A percentile compares a stretch with the other conserved stretches of the same genome.
These are phyloP conservation scores for Cicer arietinum DNA, from an alignment of 306 rosid species.

Conservation along the genomic window DNA sequence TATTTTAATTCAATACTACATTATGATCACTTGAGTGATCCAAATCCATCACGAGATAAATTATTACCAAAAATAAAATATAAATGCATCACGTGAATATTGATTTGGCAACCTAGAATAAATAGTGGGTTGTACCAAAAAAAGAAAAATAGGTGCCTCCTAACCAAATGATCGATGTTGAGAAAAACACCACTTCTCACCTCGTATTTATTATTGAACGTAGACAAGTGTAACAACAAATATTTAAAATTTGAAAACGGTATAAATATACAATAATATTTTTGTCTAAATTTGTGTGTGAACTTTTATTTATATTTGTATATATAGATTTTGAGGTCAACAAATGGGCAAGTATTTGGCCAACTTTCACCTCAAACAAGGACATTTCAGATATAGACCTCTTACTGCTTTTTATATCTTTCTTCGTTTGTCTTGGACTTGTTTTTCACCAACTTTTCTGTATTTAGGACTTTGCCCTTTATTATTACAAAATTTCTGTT, in stretches of 20 bases:
- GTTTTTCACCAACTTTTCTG: conserved; percentile 15
- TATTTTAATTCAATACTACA: background rate
- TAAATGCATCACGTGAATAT: conserved; percentile 20
- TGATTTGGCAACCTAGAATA: conserved; percentile 7
- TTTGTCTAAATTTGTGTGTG: too few species aligned
- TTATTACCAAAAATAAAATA: background rate
- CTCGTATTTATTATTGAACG: too few species aligned
- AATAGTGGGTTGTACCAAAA: background rate
- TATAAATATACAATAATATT: too few species aligned
- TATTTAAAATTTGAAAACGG: too few species aligned
- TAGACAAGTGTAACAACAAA: too few species aligned
- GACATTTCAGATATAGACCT: background rate
- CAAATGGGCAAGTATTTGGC: background rate
- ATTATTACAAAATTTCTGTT: background rate
- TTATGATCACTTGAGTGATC: background rate
- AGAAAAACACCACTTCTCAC: background rate
- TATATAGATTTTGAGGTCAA: conserved; percentile 24
- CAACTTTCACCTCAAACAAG: background rate
- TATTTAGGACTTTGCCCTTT: background rate
- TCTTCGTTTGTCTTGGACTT: background rate
- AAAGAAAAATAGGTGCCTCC: background rate
- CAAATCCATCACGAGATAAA: conserved; percentile 14
- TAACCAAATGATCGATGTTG: background rate
- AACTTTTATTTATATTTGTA: too few species aligned
- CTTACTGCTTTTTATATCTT: background rate